phyloP scores from a whole-genome alignment of 176 grass and related monocot genomes.

The Eleusine coracana region DNA sequence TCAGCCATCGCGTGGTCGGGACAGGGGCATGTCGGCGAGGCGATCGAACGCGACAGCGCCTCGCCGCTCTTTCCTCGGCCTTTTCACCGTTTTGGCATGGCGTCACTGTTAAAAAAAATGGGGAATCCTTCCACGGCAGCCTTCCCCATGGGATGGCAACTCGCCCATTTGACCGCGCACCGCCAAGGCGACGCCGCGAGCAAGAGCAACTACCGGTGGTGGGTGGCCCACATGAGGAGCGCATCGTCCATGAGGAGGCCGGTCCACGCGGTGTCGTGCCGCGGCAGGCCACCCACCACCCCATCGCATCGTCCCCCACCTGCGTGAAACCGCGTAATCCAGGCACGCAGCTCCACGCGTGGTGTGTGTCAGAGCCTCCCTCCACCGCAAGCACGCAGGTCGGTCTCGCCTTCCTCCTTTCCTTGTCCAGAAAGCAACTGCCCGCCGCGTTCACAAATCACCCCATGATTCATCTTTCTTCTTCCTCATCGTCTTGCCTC shows the following conservation, averaged over 20 bases:
- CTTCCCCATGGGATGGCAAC: no score
- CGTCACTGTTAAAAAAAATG: no score
- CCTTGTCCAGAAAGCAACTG: slow-evolving; percentile 60
- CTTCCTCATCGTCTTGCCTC: background rate
- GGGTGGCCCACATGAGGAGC: background rate
- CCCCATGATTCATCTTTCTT: no score
- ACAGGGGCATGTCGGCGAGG: slow-evolving; percentile 1
- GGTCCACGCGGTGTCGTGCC: slow-evolving; percentile 60
- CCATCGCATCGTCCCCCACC: no score
- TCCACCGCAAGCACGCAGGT: background rate
- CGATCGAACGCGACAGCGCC: background rate
- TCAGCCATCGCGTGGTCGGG: background rate
- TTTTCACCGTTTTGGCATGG: background rate
- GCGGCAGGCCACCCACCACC: slow-evolving; percentile 19
- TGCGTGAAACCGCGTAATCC: slow-evolving; percentile 47
- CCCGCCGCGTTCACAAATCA: slow-evolving; percentile 39
- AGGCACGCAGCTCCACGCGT: slow-evolving; percentile 31
- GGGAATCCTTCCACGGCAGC: background rate
- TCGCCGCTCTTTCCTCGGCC: background rate
- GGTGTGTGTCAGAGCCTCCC: slow-evolving; percentile 18
- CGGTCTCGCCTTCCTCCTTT: slow-evolving; percentile 19
- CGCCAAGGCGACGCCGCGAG: background rate
- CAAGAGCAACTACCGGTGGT: background rate
- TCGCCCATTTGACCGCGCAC: slow-evolving; percentile 26
- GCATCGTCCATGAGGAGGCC: no score